Evolutionary conservation across 2,329 filamentous ascomycete species (phyloP), one percentile per base, ranked within the genome.

Genomic region (Pseudopithomyces chartarum): DNA sequence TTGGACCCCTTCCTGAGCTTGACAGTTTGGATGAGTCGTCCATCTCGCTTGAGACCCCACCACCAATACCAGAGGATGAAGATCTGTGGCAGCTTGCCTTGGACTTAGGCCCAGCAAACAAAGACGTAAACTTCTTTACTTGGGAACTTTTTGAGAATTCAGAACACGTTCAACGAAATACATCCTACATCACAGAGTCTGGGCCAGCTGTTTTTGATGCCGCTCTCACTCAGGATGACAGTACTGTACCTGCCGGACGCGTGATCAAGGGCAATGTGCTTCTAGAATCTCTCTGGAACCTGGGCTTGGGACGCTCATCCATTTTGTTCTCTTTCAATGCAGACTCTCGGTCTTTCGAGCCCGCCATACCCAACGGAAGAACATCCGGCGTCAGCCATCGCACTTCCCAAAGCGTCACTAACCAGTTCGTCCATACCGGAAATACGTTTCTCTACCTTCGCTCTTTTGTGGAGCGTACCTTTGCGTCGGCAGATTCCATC

Each of bases 221-320:
- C 6, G 79, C 87, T 66, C 69, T 59, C 17, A 61, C 63, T 69
- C 17, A 72, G 71, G 23, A 83, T 81, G 58, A 78, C 73, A 52
- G 66, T 80, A 33, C 63, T 63, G 38, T 64, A 79, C 32, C 69
- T 62, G 44, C 81, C 36, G 73, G 71, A 13, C 71, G 71, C 26
- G 65, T 80, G 5, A 42, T 81, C 2, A 74, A 74, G 17, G 66
- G 68, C 15, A 64, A 77, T 43, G 62, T 75, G 2, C 65, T 77
- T 3, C 58, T 82, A 1, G 67, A 74, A 17, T 88, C 87, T 11
- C 77, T 94, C 0, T 79, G 89, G 58, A 84, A 86, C 12, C 78
- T 94, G 1, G 85, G 86, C 0, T 82, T 92, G 6, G 91, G 90
- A 0, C 82, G 90, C 46, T 87, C 87, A 38, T 93, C 90, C 0